These are phyloP conservation scores for Lithohypha guttulata DNA, from an alignment of 2,329 filamentous ascomycete genomes.

Conservation along the genomic window DNA sequence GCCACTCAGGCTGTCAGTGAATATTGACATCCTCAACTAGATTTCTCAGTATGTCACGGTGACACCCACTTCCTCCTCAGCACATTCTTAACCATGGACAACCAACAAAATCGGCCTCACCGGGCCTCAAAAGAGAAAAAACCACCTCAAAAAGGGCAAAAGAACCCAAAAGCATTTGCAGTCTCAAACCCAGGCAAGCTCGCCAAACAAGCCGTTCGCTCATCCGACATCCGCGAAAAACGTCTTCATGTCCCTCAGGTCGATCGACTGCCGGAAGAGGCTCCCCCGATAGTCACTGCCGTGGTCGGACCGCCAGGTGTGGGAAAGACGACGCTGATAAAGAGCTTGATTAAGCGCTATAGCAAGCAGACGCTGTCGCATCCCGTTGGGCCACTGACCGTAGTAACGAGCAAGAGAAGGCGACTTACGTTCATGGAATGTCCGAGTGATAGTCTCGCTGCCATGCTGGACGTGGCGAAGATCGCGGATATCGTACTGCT, in stretches of 20 bases:
- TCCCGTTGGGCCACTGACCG: conserved; percentile 83
- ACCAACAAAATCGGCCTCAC: conserved; percentile 77
- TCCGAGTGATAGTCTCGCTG: conserved; percentile 82
- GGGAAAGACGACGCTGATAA: conserved; percentile 91
- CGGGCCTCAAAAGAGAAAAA: conserved; percentile 84
- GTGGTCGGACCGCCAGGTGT: conserved; percentile 92
- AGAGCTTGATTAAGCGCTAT: conserved; percentile 86
- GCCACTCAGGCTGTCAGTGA: too few species aligned
- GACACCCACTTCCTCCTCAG: too few species aligned
- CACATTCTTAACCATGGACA: too few species aligned
- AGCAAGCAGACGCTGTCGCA: conserved; percentile 89
- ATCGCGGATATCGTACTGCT: conserved; percentile 93
- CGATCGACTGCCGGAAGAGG: conserved; percentile 89
- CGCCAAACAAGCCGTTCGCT: conserved; percentile 52
- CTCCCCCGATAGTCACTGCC: conserved; percentile 81
- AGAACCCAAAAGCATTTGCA: conserved; percentile 81
- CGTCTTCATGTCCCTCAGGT: conserved; percentile 91
- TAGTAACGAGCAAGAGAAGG: conserved; percentile 92
- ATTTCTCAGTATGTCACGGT: too few species aligned
- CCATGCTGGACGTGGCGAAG: conserved; percentile 95
- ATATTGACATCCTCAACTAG: too few species aligned
- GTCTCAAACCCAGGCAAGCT: conserved; percentile 72
- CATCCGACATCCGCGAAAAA: conserved; percentile 64
- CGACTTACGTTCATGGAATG: conserved; percentile 93
- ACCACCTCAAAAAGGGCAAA: conserved; percentile 56